These are phyloP conservation scores for Dichotomocladium elegans DNA, from an alignment of 371 early-diverging fungal genomes.

Conservation along the genomic window DNA sequence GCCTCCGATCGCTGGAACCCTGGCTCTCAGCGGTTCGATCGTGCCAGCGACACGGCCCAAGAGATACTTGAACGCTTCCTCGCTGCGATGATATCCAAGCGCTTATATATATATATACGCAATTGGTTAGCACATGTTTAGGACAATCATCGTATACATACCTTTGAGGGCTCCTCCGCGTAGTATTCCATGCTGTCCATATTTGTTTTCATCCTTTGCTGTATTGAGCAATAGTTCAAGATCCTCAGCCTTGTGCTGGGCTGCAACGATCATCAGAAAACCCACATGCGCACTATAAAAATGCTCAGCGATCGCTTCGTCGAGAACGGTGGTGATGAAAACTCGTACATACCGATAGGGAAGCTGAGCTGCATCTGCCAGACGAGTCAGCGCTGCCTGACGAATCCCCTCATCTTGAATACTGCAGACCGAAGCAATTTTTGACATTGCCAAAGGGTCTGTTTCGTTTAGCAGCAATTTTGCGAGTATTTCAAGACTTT, in stretches of 20 bases:
- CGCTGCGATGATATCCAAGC: conserved; percentile 38
- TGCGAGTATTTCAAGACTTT: conserved; percentile 40
- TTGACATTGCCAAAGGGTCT: conserved; percentile 28
- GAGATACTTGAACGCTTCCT: conserved; percentile 41
- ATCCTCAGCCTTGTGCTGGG: conserved; percentile 41
- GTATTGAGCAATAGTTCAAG: conserved; percentile 26
- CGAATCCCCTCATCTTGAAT: conserved; percentile 36
- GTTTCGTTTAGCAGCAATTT: conserved; percentile 37
- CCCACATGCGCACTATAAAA: conserved; percentile 25
- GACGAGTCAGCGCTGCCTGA: conserved; percentile 24
- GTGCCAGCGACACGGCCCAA: conserved; percentile 20
- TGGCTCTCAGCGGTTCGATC: conserved; percentile 29
- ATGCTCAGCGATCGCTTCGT: neutral
- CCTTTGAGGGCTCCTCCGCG: conserved; percentile 34
- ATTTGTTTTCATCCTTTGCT: conserved; percentile 29
- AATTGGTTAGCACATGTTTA: neutral
- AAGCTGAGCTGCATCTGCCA: conserved; percentile 18
- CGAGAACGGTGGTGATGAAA: neutral
- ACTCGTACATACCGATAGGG: conserved; percentile 23
- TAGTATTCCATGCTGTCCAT: conserved; percentile 40
- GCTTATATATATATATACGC: conserved; percentile 7
- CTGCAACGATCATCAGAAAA: conserved; percentile 31
- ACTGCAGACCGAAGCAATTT: conserved; percentile 13
- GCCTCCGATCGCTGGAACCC: conserved; percentile 22
- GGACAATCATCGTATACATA: neutral